Evolutionary conservation across 176 grass and related monocot genomes (phyloP), one percentile per base, ranked within the genome.

Genomic region (Musa acuminata): DNA sequence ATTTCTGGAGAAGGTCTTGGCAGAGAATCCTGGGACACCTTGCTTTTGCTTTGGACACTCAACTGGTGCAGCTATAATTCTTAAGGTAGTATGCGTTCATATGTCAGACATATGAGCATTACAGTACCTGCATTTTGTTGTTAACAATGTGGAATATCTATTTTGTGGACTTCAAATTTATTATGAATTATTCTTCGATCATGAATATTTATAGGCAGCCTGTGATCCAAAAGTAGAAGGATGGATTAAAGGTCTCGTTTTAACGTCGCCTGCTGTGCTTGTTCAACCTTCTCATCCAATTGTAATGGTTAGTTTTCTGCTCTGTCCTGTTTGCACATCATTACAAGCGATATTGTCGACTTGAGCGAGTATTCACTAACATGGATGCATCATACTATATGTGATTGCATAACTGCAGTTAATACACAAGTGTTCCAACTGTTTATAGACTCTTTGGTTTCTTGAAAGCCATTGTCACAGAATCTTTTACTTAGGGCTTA

Each of bases 21-120:
- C 11, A 35, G 69, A 73, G 19, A 63, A 80, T 59, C 69, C 55
- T 20, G 58, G 69, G 2, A 64, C 73, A 21, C 78, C 78, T 24
- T 73, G 78, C 69, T 73, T 80, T 71, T 22, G 52, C 49, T 80
- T 80, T 52, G 78, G 69, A 29, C 78, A 80, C 58, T 80, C 78
- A 13, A 80, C 78, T 49, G 78, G 78, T 20, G 78, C 54, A 64
- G 78, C 78, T 50, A 80, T 80, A 52, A 58, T 73, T 73, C 49
- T 80, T 20, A 80, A 80, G 78, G 78, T 80, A 70, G 35, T 43
- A 43, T 43, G 35, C 35, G 35, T 50, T 11, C 27, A 43, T 13
- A 67, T 67, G 23, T 67, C 25, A 67, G 35, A 43, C 35, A 43
- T 43, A 43, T 43, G 35, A 43, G 35, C 35, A 6, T 43, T 43